Percentiles rank a stretch among this genome's conserved stretches.
phyloP scores from a whole-genome alignment of 1,284 basidiomycete genomes.

The Cutaneotrichosporon spelunceum region DNA sequence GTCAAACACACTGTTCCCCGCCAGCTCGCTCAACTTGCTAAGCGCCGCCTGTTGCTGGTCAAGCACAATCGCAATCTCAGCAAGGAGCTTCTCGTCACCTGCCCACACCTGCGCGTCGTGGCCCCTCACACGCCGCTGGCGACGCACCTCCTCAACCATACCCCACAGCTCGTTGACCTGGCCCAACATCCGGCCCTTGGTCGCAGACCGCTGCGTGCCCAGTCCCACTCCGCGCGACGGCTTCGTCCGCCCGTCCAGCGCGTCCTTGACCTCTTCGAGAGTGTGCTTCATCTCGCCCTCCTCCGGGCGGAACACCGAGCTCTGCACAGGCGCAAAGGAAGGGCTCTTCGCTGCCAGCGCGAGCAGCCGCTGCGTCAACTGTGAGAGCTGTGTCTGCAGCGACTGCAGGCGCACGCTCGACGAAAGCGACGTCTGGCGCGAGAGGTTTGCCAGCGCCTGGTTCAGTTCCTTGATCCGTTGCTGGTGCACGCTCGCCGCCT shows the following conservation, averaged over 20 bases:
- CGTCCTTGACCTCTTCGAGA: slow-evolving; percentile 72
- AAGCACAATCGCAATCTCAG: slow-evolving; percentile 71
- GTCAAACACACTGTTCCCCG: slow-evolving; percentile 67
- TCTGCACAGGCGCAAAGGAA: slow-evolving; percentile 71
- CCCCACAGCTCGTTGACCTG: slow-evolving; percentile 81
- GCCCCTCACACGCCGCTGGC: slow-evolving; percentile 49
- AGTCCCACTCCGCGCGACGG: slow-evolving; percentile 19
- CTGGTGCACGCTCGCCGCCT: slow-evolving; percentile 66
- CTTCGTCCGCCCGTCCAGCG: slow-evolving; percentile 58
- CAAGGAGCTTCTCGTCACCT: slow-evolving; percentile 75
- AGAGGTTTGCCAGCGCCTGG: slow-evolving; percentile 62
- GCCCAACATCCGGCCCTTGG: slow-evolving; percentile 55
- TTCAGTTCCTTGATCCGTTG: slow-evolving; percentile 70
- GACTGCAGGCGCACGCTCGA: slow-evolving; percentile 68
- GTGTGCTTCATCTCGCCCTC: slow-evolving; percentile 68
- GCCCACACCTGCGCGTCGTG: slow-evolving; percentile 64
- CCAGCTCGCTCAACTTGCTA: slow-evolving; percentile 70
- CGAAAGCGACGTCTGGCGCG: slow-evolving; percentile 64
- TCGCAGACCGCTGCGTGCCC: slow-evolving; percentile 41
- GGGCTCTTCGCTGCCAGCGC: slow-evolving; percentile 72
- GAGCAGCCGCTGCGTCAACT: slow-evolving; percentile 70
- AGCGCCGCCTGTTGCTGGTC: slow-evolving; percentile 75
- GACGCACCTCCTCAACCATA: slow-evolving; percentile 67
- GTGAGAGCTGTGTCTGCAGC: slow-evolving; percentile 65
- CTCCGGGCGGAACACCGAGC: slow-evolving; percentile 73